phyloP scores from a whole-genome alignment of 164 flowering plant genomes.

The Vitis riparia region DNA sequence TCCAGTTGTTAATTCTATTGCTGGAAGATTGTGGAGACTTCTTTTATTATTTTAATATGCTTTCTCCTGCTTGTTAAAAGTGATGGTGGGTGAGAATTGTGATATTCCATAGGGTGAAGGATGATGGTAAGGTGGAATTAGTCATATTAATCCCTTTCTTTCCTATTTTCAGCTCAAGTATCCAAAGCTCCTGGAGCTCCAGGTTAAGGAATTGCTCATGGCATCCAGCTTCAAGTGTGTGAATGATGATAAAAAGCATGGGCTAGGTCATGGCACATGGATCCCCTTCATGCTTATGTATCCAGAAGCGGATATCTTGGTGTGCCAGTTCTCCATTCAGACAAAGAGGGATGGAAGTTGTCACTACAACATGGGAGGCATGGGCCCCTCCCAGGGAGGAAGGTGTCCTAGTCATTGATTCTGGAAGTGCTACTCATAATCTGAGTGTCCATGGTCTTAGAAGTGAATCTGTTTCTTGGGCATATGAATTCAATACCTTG shows the following conservation, averaged over 20 bases:
- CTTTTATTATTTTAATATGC: no score
- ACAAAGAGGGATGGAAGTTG: constrained; percentile 46
- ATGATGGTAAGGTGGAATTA: no score
- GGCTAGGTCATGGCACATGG: constrained; percentile 95
- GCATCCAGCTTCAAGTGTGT: constrained; percentile 48
- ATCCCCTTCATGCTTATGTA: constrained; percentile 86
- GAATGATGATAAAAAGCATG: constrained; percentile 60
- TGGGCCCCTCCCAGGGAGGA: constrained; percentile 76
- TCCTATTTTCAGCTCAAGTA: constrained; percentile 55
- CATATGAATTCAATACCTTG: constrained; percentile 71
- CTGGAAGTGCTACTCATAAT: constrained; percentile 83
- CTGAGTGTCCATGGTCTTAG: constrained; percentile 30
- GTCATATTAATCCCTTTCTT: no score
- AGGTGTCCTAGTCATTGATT: constrained; percentile 82
- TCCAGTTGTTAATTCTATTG: no score
- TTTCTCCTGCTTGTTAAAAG: no score
- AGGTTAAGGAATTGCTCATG: constrained; percentile 56
- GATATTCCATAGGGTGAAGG: no score
- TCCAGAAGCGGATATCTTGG: constrained; percentile 79
- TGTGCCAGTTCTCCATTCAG: constrained; percentile 81
- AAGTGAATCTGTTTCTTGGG: constrained; percentile 46
- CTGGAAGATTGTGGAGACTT: no score
- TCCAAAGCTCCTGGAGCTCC: constrained; percentile 82
- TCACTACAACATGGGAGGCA: constrained; percentile 84
- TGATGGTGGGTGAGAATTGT: no score